Evolutionary conservation across 2,329 filamentous ascomycete species (phyloP), one percentile per base, ranked within the genome.

Genomic region (Lizonia empirigonia): DNA sequence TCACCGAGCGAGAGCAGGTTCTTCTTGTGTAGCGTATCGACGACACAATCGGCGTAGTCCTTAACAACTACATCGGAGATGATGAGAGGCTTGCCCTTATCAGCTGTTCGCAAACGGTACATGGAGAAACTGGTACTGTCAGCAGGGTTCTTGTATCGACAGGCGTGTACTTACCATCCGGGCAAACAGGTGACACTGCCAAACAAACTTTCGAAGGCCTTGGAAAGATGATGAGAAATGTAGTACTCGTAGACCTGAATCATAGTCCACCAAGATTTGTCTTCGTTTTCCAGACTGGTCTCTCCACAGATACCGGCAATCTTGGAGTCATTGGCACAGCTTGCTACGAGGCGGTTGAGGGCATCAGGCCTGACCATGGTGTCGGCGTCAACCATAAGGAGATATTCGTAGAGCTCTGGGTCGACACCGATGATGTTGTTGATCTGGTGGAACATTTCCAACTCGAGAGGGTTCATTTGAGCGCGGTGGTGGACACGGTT

Each of bases 191-290:
- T 99, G 55, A 99, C 94, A 74, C 91, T 96, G 70, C 92, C 94
- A 69, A 99, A 99, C 54, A 99, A 84, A 54, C 91, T 97, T 74
- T 99, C 94, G 70, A 99, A 99, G 56, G 94, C 91, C 79, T 99
- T 99, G 45, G 94, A 82, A 72, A 99, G 78, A 76, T 99, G 89
- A 81, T 99, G 94, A 23, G 94, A 97, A 70, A 99, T 99, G 74
- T 92, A 99, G 80, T 99, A 99, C 74, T 99, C 94, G 77, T 99
- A 99, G 59, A 99, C 94, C 74, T 99, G 94, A 68, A 99, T 99
- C 94, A 99, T 99, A 10, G 94, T 99, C 90, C 91, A 96, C 91
- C 92, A 97, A 66, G 87, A 92, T 61, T 87, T 84, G 65, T 97
- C 91, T 73, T 97, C 93, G 67, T 99, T 99, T 72, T 97, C 90